A percentile compares a stretch with the other conserved stretches of the same genome.
These are phyloP conservation scores for Cladophialophora carrionii DNA, from an alignment of 2,329 filamentous ascomycete genomes.

Conservation along the genomic window DNA sequence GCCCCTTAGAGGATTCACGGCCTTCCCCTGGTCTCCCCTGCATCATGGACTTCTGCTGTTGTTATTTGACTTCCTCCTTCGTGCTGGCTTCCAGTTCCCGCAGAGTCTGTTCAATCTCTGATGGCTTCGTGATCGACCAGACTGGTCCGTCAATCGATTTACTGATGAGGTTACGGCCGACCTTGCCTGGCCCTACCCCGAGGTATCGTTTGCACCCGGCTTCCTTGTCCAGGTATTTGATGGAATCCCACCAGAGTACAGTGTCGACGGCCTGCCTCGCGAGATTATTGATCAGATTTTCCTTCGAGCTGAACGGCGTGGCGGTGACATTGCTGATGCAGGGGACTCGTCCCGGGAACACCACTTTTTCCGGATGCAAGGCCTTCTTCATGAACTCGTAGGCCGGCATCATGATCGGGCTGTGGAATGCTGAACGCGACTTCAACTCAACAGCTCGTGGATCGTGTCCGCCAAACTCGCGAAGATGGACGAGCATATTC, in stretches of 20 bases:
- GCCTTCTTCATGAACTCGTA: slow-evolving; percentile 72
- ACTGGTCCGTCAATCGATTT: slow-evolving; percentile 95
- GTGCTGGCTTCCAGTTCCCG: slow-evolving; percentile 34
- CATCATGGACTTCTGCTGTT: neutral
- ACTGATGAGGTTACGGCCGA: slow-evolving; percentile 88
- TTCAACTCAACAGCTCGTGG: slow-evolving; percentile 84
- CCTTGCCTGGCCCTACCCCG: slow-evolving; percentile 90
- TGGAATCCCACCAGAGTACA: slow-evolving; percentile 91
- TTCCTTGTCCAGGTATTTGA: slow-evolving; percentile 84
- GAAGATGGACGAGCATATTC: slow-evolving; percentile 77
- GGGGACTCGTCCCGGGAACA: slow-evolving; percentile 73
- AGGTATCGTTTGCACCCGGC: slow-evolving; percentile 82
- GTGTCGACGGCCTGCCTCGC: slow-evolving; percentile 87
- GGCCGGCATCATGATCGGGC: slow-evolving; percentile 86
- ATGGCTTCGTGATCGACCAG: slow-evolving; percentile 84
- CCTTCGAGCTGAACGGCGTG: slow-evolving; percentile 71
- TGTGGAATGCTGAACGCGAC: slow-evolving; percentile 46
- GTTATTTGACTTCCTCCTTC: slow-evolving; percentile 25
- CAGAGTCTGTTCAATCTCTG: slow-evolving; percentile 62
- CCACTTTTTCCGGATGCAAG: slow-evolving; percentile 66
- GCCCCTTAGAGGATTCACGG: neutral
- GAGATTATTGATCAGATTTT: slow-evolving; percentile 76
- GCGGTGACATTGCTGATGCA: slow-evolving; percentile 88
- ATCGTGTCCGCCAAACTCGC: slow-evolving; percentile 89
- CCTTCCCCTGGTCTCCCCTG: neutral